These are phyloP conservation scores for Talaromyces ruber DNA, from an alignment of 495 filamentous ascomycete genomes.

Conservation along the genomic window DNA sequence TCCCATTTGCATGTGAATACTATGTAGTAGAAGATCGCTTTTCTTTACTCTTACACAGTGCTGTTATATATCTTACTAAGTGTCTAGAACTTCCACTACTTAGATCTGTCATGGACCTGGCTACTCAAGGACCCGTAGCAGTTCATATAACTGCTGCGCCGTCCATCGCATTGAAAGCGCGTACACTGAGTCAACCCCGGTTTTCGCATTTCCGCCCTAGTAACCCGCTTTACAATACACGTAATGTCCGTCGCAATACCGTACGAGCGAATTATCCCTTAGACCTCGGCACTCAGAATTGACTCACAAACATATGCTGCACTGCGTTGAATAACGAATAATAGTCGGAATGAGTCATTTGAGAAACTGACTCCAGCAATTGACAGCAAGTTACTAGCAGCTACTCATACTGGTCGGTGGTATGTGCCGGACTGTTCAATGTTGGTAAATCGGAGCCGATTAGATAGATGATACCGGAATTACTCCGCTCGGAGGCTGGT, in stretches of 20 bases:
- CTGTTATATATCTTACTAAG: no score
- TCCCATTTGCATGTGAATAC: not conserved
- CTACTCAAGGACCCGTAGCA: no score
- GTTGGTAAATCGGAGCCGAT: no score
- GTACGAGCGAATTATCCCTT: not conserved
- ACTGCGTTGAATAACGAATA: not conserved
- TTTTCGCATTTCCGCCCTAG: constrained; percentile 2
- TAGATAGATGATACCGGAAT: not conserved
- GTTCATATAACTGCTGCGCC: not conserved
- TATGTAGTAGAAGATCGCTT: not conserved
- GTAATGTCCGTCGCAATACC: not conserved
- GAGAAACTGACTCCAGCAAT: not conserved
- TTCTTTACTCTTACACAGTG: not conserved
- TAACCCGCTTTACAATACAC: not conserved
- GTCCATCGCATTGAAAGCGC: no score
- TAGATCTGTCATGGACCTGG: no score
- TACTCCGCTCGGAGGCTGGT: not conserved
- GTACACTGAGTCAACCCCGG: not conserved
- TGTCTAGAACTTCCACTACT: no score
- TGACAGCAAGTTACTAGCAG: no score
- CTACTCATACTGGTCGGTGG: no score
- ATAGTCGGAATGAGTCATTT: constrained; percentile 2
- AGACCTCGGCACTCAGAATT: constrained; percentile 2
- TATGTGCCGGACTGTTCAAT: no score
- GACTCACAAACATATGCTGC: not conserved